phyloP scores from a whole-genome alignment of 768 basidiomycete species.

The Neoboletus magnificus region DNA sequence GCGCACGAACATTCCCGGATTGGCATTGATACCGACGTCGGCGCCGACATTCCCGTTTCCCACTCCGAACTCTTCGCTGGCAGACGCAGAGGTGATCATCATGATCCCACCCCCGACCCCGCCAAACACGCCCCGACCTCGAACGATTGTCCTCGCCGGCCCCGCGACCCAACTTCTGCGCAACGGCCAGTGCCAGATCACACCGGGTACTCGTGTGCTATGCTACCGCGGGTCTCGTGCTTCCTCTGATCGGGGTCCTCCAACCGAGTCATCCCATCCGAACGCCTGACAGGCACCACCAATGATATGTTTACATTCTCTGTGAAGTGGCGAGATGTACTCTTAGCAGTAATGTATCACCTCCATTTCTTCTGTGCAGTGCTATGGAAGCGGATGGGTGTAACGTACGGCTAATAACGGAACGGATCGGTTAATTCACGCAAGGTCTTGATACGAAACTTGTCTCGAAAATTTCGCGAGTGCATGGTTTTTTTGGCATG shows the following conservation, averaged over 20 bases:
- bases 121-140: slow-evolving; percentile 15
- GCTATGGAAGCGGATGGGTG: not conserved
- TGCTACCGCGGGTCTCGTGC: slow-evolving; percentile 51
- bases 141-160: slow-evolving; percentile 48
- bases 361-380: not conserved
- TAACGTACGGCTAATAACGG: not conserved
- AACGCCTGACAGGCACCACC: not conserved
- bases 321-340: slow-evolving; percentile 15
- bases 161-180: slow-evolving; percentile 46
- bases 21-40: not conserved
- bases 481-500: too few species aligned
- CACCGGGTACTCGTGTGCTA: slow-evolving; percentile 48
- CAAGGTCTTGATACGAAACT: too few species aligned
- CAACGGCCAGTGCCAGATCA: slow-evolving; percentile 37
- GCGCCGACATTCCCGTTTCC: slow-evolving; percentile 10
- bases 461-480: too few species aligned
- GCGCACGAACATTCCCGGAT: not conserved
- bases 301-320: not conserved
- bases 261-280: not conserved
- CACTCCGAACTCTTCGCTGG: slow-evolving; percentile 40
- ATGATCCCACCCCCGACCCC: slow-evolving; percentile 36
- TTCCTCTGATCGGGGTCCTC: slow-evolving; percentile 9
- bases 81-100: slow-evolving; percentile 52
- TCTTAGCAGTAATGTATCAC: slow-evolving; percentile 11
- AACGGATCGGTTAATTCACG: not conserved